phyloP scores from a whole-genome alignment of 192 early-diverging fungal genomes.

The Chytriomyces confervae region DNA sequence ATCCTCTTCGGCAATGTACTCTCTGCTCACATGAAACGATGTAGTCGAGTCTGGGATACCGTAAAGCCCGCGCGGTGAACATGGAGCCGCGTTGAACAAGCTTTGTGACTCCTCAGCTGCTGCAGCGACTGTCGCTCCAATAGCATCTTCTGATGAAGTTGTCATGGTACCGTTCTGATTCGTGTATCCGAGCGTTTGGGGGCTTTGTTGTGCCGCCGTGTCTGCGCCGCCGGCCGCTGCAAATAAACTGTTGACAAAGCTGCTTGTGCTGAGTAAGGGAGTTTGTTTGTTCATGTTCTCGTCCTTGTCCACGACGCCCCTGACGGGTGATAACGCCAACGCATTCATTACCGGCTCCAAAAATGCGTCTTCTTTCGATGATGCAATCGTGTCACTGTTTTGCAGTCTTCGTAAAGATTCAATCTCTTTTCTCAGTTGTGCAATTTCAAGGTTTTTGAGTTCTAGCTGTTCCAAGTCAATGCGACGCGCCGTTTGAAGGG shows the following conservation, averaged over 20 bases:
- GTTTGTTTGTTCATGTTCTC: too few species aligned
- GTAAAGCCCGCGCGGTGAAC: too few species aligned
- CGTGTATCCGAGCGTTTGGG: too few species aligned
- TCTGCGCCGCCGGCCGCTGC: not conserved
- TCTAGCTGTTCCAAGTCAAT: slow-evolving; percentile 1
- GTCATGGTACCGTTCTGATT: too few species aligned
- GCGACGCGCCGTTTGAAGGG: slow-evolving; percentile 7
- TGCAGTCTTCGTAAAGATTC: not conserved
- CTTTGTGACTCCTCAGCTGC: slow-evolving; percentile 7
- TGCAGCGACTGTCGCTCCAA: slow-evolving; percentile 19
- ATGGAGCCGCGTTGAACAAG: not conserved
- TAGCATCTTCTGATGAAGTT: slow-evolving; percentile 12
- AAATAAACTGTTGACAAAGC: slow-evolving; percentile 17
- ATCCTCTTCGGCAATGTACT: too few species aligned
- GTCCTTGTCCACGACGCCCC: too few species aligned
- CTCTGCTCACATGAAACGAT: too few species aligned
- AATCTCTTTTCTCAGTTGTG: slow-evolving; percentile 28
- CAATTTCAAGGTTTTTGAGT: slow-evolving; percentile 38
- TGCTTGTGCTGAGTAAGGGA: not conserved
- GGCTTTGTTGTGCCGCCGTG: too few species aligned
- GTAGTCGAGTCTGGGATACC: too few species aligned
- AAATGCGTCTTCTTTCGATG: not conserved
- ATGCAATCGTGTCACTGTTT: not conserved
- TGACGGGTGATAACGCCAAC: too few species aligned
- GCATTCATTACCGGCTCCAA: too few species aligned